Evolutionary conservation across 306 rosid species (phyloP).

Genomic region (Lithocarpus polystachyus): DNA sequence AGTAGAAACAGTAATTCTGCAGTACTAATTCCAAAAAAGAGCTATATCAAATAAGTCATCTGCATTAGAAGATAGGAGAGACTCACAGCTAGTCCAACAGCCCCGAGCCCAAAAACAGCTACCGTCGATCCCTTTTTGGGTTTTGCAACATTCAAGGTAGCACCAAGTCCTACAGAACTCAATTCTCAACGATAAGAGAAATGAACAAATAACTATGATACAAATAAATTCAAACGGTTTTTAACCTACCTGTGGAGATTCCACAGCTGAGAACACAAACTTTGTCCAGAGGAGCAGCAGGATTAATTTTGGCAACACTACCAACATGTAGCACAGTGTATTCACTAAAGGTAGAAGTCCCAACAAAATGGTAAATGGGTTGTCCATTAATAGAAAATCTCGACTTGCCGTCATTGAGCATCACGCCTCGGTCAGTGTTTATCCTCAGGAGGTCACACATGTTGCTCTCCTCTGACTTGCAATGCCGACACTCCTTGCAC

Average conservation of each 20-base stretch:
- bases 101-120: slow-evolving; percentile 83
- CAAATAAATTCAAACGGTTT: too few species aligned
- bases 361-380: slow-evolving; percentile 77
- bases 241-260: slow-evolving; percentile 81
- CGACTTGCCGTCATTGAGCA: slow-evolving; percentile 58
- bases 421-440: slow-evolving; percentile 76
- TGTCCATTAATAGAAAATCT: slow-evolving; percentile 71
- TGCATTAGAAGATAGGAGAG: background rate
- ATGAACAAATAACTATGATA: too few species aligned
- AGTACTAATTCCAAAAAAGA: background rate
- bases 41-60: background rate
- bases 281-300: slow-evolving; percentile 85
- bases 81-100: slow-evolving; percentile 95
- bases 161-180: slow-evolving; percentile 46
- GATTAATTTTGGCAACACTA: slow-evolving; percentile 76
- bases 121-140: slow-evolving; percentile 72
- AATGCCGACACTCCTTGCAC: slow-evolving; percentile 77
- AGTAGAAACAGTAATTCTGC: background rate
- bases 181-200: too few species aligned
- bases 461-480: slow-evolving; percentile 85
- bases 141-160: slow-evolving; percentile 34
- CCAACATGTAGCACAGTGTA: slow-evolving; percentile 73
- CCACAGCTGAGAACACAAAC: slow-evolving; percentile 93
- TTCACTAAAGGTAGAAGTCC: slow-evolving; percentile 85
- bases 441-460: slow-evolving; percentile 87